A percentile compares a stretch with the other conserved stretches of the same genome.
Evolutionary conservation across 2,329 filamentous ascomycete species (phyloP).

Genomic region (Penicillium brasilianum): DNA sequence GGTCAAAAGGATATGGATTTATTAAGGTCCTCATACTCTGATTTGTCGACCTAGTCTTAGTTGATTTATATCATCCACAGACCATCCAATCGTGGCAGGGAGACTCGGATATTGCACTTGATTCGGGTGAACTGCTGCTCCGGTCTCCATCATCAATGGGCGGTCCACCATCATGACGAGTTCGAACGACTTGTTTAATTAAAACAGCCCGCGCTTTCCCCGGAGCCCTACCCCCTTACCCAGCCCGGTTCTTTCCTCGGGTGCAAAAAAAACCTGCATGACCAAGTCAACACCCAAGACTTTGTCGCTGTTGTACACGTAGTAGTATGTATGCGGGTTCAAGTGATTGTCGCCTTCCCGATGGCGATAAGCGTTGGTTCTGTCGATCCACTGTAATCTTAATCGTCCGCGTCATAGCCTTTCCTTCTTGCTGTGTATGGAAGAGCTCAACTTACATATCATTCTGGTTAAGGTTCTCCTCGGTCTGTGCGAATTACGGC

Average conservation of each 20-base stretch:
- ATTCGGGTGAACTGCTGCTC: not conserved
- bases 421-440: not conserved
- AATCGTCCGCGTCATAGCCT: constrained; percentile 27
- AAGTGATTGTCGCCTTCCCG: not conserved
- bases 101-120: not conserved
- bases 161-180: constrained; percentile 18
- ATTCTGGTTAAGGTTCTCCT: not conserved
- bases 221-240: constrained; percentile 10
- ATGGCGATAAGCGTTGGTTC: constrained; percentile 16
- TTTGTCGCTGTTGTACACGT: not conserved
- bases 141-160: not conserved
- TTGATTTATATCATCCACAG: not conserved
- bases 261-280: not conserved
- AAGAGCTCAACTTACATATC: not conserved
- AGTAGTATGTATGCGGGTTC: too few species aligned
- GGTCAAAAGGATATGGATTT: not conserved
- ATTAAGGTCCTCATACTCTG: not conserved
- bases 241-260: not conserved
- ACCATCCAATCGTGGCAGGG: not conserved
- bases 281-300: not conserved
- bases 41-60: not conserved
- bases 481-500: not conserved
- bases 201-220: constrained; percentile 11
- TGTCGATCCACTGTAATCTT: constrained; percentile 28
- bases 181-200: constrained; percentile 16